Conservation (phyloP, 2,329 filamentous ascomycete genomes). For the Cordyceps militaris region DNA sequence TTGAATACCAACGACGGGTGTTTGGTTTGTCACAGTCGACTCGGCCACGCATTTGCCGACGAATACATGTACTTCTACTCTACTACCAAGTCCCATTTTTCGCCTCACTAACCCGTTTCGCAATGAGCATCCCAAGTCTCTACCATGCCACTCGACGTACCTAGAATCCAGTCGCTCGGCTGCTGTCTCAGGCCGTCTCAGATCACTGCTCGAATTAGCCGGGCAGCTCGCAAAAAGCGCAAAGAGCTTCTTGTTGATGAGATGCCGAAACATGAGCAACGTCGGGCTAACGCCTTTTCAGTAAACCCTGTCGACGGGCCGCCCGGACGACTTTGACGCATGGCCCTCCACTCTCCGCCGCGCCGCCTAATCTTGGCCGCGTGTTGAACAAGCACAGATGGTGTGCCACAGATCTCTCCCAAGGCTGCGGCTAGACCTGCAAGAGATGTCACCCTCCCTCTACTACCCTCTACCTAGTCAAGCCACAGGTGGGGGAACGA, state of each 20-base stretch:
- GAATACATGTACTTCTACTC: too few relatives aligned
- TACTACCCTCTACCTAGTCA: background rate
- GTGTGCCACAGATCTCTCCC: conserved; percentile 32
- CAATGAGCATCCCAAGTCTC: background rate
- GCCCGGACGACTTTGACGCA: background rate
- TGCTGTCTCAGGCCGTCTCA: conserved; percentile 20
- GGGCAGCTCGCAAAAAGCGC: background rate
- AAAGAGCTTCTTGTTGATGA: background rate
- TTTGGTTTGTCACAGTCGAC: too few relatives aligned
- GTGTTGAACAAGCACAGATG: conserved; percentile 28
- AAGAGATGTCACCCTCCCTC: conserved; percentile 7
- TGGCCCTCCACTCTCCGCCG: conserved; percentile 1
- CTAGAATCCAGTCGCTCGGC: background rate
- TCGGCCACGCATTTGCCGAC: too few relatives aligned
- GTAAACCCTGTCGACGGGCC: background rate
- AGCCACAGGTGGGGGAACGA: background rate
- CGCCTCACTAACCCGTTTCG: background rate
- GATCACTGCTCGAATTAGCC: conserved; percentile 17
- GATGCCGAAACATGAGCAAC: background rate
- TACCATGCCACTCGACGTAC: background rate
- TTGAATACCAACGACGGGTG: too few relatives aligned
- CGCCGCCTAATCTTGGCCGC: conserved; percentile 13
- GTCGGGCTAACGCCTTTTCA: background rate
- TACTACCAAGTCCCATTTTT: too few relatives aligned
- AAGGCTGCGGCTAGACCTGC: background rate